Base-by-base conservation (phyloP, 2,329 filamentous ascomycete genomes). In the Colletotrichum graminicola region DNA sequence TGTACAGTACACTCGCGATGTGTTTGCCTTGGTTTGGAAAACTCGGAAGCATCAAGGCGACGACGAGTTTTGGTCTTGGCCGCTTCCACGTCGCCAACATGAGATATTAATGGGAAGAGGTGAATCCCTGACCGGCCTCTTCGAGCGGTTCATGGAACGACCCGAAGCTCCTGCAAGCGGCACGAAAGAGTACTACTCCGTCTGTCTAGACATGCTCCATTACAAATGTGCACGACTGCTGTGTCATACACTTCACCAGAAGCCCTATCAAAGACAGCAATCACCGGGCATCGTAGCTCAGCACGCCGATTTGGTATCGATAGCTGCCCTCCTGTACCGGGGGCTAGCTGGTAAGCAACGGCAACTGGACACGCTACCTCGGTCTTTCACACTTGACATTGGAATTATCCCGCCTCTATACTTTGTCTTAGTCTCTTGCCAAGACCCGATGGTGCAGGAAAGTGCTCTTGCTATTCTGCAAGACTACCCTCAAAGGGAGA, bases 1-100 rank as follows among this genome's bases (percentile, higher is more conserved):
- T 14, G 75, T 76, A n/a, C 72, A 73, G 39, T 74, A 75, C 51
- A 74, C 73, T n/a, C 75, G 75, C n/a, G 75, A 76, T 23, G 66
- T 75, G 26, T 74, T 71, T 39, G 75, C 75, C 18, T 72, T 76
- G 43, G 41, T 59, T 29, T 76, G 74, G 73, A 26, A 71, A 49
- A 74, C 71, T 51, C 67, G 64, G 21, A 52, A 74, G 23, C 67
- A 74, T 34, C 66, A 64, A 21, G 70, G 67, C 8, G 70, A 65
- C 23, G 74, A 72, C 18, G 41, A 60, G 8, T 69, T 72, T 39
- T 76, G 75, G 75, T 66, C 67, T 11, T 57, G 72, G 12, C 59
- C 60, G 7, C 61, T 47, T 8, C 67, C 73, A n/a, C 59, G 63
- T 18, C 73, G 74, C 41, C 75, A 75, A 55, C 72, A 73, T 55